phyloP scores from a whole-genome alignment of 345 rosid species.

The Carallia brachiata region DNA sequence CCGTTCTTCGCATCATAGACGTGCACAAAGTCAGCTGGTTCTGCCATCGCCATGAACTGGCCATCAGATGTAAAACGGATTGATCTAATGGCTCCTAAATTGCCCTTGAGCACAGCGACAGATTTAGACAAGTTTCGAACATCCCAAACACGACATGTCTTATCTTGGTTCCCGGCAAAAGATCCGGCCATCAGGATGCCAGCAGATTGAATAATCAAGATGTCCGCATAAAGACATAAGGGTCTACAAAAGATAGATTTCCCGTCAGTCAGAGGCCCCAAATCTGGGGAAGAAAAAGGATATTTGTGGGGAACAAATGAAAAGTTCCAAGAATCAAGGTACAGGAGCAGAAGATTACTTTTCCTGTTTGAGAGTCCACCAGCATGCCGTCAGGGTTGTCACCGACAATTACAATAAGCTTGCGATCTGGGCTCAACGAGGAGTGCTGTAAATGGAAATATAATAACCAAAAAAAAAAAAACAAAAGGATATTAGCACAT shows the following conservation, averaged over 20 bases:
- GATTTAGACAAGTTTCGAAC: slow-evolving; percentile 49
- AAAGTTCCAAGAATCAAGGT: not conserved
- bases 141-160: slow-evolving; percentile 65
- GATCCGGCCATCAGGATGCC: slow-evolving; percentile 55
- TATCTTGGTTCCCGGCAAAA: slow-evolving; percentile 71
- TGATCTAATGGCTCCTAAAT: slow-evolving; percentile 58
- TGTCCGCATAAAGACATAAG: slow-evolving; percentile 44
- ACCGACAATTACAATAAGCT: slow-evolving; percentile 49
- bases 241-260: slow-evolving; percentile 33
- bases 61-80: slow-evolving; percentile 58
- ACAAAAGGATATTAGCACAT: not conserved
- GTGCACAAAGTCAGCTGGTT: slow-evolving; percentile 66
- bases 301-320: not conserved
- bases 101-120: slow-evolving; percentile 55
- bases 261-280: slow-evolving; percentile 10
- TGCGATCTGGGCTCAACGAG: slow-evolving; percentile 52
- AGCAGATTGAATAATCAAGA: slow-evolving; percentile 57
- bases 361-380: slow-evolving; percentile 51
- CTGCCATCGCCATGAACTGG: slow-evolving; percentile 55
- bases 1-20: slow-evolving; percentile 52
- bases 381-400: slow-evolving; percentile 46
- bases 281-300: not conserved
- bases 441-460: slow-evolving; percentile 38
- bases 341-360: slow-evolving; percentile 25
- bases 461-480: not conserved